phyloP scores from a whole-genome alignment of 345 rosid species.

The Rhodamnia rubescens region DNA sequence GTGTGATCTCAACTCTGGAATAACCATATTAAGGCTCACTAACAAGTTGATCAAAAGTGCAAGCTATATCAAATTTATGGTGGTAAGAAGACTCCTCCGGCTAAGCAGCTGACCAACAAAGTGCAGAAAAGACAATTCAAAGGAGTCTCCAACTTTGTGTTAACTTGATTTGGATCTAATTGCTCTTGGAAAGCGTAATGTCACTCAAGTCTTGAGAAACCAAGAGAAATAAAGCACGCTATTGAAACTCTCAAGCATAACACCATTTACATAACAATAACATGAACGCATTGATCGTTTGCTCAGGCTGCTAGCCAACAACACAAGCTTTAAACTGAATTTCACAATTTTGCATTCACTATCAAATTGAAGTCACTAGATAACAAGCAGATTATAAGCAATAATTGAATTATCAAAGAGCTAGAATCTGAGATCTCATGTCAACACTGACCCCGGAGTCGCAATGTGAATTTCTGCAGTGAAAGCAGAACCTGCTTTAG shows the following conservation, averaged over 20 bases:
- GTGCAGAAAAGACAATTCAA: neutral
- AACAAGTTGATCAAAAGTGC: neutral
- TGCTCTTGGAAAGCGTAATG: neutral
- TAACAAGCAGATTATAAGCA: neutral
- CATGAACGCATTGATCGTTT: neutral
- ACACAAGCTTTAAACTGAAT: neutral
- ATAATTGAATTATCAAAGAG: neutral
- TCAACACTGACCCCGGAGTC: constrained; percentile 35
- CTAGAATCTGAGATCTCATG: neutral
- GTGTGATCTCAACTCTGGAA: neutral
- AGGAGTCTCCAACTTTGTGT: neutral
- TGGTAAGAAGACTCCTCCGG: neutral
- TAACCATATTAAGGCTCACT: neutral
- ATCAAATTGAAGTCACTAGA: neutral
- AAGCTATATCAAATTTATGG: neutral
- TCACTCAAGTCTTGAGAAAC: neutral
- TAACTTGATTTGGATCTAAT: neutral
- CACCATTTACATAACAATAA: neutral
- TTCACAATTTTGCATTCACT: neutral
- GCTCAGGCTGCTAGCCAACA: neutral
- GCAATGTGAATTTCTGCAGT: constrained; percentile 43
- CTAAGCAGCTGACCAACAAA: neutral
- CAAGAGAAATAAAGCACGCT: neutral
- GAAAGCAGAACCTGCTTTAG: constrained; percentile 45
- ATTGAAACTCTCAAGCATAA: neutral